Evolutionary conservation across 768 basidiomycete genomes (phyloP), one percentile per base, ranked within the genome.

Genomic region (Russula dissimulans): DNA sequence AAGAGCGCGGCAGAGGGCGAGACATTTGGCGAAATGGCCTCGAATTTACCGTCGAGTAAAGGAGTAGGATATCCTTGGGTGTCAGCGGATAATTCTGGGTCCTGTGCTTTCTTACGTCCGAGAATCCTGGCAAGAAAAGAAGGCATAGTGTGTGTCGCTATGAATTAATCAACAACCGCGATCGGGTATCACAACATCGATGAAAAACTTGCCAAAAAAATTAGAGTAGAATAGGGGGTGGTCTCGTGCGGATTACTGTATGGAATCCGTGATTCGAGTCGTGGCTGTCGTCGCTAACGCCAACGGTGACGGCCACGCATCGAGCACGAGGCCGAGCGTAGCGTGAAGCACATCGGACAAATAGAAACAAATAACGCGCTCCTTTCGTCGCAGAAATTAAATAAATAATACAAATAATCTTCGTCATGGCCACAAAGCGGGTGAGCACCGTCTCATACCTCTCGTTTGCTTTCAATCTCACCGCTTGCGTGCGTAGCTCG

Each of bases 51-150:
- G 57, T 85, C 87, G 3, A 90, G 77, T 54, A 87, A 73, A 14
- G 81, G 76, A 22, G 71, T 68, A 55, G 76, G 75, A 11, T 76
- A 74, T 34, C 66, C 42, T 17, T 72, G 72, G 29, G 74, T 73
- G 62, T 74, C 72, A n/a, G 70, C 67, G 26, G 72, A 69, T 36
- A 77, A 75, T 66, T 78, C 78, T 61, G 38, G 14, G 46, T 80
- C 81, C 66, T 84, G 84, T 32, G 77, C 73, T 73, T 80, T 86
- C 74, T 82, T 88, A 73, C 87, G 81, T 73, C 83, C 83, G 67
- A 89, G 85, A 66, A 89, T 84, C 69, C 86, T 89, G 72, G 84
- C 82, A 68, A 89, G 72, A 76, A 89, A 87, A 63, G 85, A 84
- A 71, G 85, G 76, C 78, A 79, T 79, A 46, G 26, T 44, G 32